phyloP scores from a whole-genome alignment of 31 red algal genomes.

The Asparagopsis taxiformis region DNA sequence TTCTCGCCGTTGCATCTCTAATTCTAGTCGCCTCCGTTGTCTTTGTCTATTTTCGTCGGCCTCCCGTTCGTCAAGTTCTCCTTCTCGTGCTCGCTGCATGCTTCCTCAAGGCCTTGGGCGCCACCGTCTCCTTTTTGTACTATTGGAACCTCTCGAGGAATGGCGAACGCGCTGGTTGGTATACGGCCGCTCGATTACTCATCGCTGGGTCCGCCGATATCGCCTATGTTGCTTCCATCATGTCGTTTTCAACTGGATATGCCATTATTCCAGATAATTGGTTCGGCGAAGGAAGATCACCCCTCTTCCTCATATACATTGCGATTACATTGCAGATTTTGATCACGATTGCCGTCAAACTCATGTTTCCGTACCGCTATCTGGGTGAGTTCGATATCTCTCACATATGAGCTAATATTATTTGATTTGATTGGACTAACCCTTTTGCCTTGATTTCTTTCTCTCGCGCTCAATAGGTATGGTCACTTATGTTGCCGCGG shows the following conservation, averaged over 20 bases:
- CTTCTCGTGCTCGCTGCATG: constrained; percentile 2
- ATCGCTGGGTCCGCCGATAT: constrained; percentile 10
- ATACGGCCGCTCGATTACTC: background rate
- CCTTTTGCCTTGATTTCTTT: background rate
- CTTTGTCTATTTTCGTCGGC: background rate
- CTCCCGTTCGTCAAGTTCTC: background rate
- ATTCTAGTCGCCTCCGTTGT: background rate
- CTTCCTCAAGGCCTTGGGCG: constrained; percentile 1
- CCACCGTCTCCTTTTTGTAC: constrained; percentile 13
- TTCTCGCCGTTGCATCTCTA: background rate
- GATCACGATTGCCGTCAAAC: constrained; percentile 8
- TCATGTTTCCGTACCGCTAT: constrained; percentile 13
- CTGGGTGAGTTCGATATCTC: constrained; percentile 13
- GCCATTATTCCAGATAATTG: constrained; percentile 1
- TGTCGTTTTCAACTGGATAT: constrained; percentile 4
- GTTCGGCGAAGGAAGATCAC: constrained; percentile 14
- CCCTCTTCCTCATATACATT: constrained; percentile 11
- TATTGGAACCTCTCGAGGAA: background rate
- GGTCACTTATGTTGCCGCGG: constrained; percentile 10
- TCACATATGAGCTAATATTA: too few species aligned
- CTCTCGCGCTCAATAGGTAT: constrained; percentile 2
- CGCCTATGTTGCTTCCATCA: background rate
- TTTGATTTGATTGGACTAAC: too few species aligned
- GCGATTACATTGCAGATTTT: constrained; percentile 21
- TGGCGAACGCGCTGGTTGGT: constrained; percentile 3